Percentiles rank a stretch among this genome's conserved stretches.
phyloP scores from a whole-genome alignment of 441 rosid genomes.

The Erodium moschatum region DNA sequence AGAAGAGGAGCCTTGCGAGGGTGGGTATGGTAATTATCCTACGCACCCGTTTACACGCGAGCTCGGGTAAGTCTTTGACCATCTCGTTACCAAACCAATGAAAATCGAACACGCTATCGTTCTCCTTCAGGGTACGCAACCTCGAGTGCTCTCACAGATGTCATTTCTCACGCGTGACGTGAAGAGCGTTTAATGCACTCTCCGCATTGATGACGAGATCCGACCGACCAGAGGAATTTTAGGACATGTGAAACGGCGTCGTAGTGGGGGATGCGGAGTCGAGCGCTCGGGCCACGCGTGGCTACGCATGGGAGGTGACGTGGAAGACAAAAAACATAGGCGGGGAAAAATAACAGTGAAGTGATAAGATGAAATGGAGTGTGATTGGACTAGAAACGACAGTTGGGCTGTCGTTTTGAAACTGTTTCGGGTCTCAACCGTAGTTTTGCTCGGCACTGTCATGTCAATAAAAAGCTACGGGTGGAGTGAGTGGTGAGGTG shows the following conservation, averaged over 20 bases:
- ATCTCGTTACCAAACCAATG: neutral
- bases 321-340: neutral
- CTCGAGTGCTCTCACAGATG: neutral
- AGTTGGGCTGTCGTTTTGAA: neutral
- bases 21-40: neutral
- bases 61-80: neutral
- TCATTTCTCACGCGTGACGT: constrained; percentile 1
- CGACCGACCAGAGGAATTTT: too few relatives aligned
- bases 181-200: constrained; percentile 5
- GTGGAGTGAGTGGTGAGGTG: neutral
- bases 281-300: constrained; percentile 1
- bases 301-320: neutral
- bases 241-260: neutral
- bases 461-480: neutral
- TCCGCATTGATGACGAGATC: neutral
- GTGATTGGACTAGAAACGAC: neutral
- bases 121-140: neutral
- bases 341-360: neutral
- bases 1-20: neutral
- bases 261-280: neutral
- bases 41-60: neutral
- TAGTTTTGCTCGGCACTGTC: neutral
- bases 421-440: neutral
- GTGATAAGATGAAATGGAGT: constrained; percentile 1
- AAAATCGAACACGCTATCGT: neutral